These are phyloP conservation scores for Carex cristatella DNA, from an alignment of 176 grass and related monocot genomes.

Conservation along the genomic window DNA sequence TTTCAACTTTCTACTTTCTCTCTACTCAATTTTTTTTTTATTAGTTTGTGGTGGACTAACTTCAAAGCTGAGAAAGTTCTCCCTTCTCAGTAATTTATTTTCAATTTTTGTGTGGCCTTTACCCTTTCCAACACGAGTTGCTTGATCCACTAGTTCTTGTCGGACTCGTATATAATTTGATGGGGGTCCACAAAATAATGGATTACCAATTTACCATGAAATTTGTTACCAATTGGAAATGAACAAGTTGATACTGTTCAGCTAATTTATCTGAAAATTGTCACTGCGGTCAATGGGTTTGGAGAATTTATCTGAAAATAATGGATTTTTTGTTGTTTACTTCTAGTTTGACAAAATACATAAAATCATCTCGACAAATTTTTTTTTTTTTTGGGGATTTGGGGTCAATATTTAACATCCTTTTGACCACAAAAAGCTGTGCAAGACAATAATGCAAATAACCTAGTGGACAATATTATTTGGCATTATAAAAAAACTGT, in stretches of 20 bases:
- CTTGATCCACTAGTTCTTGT: neutral
- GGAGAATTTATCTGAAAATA: neutral
- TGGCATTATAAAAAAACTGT: neutral
- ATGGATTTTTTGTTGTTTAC: too few species aligned
- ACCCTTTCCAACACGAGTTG: neutral
- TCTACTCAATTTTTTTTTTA: neutral
- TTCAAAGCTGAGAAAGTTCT: neutral
- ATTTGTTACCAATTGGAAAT: neutral
- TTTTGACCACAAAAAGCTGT: neutral
- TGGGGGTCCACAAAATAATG: neutral
- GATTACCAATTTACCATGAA: neutral
- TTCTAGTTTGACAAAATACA: neutral
- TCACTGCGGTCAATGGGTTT: neutral
- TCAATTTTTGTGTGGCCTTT: neutral
- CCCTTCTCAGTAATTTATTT: neutral
- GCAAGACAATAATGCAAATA: neutral
- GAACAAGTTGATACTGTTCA: neutral
- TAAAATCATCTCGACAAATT: too few species aligned
- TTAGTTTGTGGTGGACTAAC: neutral
- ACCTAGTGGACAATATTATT: neutral
- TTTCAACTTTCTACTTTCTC: neutral
- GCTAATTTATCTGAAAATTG: neutral
- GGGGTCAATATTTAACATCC: neutral
- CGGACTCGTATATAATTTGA: neutral
- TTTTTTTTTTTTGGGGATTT: neutral